Conservation (phyloP, 164 flowering plant genomes). For the Magnolia officinalis region DNA sequence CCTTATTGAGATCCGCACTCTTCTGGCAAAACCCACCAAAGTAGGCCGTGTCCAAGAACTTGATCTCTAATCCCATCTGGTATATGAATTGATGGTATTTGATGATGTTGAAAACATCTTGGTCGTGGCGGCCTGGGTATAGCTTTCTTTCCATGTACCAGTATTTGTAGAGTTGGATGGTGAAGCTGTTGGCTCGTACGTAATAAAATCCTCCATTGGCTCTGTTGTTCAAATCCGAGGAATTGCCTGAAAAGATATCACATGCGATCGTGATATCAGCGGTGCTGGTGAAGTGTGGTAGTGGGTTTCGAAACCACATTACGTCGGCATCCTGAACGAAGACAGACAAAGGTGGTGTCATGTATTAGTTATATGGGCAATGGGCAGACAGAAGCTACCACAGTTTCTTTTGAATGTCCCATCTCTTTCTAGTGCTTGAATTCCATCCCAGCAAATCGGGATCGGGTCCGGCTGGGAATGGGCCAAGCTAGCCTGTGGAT, state of each 20-base stretch:
- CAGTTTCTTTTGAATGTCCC: no score
- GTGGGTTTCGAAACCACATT: constrained; percentile 84
- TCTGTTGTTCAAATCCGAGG: constrained; percentile 43
- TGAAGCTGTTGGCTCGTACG: constrained; percentile 59
- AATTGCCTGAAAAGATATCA: constrained; percentile 51
- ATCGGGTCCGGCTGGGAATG: no score
- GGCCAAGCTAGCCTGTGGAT: no score
- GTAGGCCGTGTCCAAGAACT: constrained; percentile 62
- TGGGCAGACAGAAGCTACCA: no score
- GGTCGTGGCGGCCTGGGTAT: constrained; percentile 65
- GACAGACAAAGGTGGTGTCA: no score
- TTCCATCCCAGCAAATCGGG: no score
- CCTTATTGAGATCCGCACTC: constrained; percentile 53
- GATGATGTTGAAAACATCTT: constrained; percentile 69
- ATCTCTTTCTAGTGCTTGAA: no score
- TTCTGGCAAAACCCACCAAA: constrained; percentile 85
- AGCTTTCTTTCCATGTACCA: constrained; percentile 53
- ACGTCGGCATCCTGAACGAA: constrained; percentile 72
- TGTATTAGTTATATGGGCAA: no score
- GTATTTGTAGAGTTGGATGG: constrained; percentile 65
- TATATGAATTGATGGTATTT: constrained; percentile 39
- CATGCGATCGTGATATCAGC: constrained; percentile 87
- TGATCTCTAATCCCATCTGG: constrained; percentile 45
- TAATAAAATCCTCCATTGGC: constrained; percentile 81
- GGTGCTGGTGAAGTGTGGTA: constrained; percentile 48